Evolutionary conservation across 2,329 filamentous ascomycete species (phyloP).

Genomic region (Ophiocordyceps australis): DNA sequence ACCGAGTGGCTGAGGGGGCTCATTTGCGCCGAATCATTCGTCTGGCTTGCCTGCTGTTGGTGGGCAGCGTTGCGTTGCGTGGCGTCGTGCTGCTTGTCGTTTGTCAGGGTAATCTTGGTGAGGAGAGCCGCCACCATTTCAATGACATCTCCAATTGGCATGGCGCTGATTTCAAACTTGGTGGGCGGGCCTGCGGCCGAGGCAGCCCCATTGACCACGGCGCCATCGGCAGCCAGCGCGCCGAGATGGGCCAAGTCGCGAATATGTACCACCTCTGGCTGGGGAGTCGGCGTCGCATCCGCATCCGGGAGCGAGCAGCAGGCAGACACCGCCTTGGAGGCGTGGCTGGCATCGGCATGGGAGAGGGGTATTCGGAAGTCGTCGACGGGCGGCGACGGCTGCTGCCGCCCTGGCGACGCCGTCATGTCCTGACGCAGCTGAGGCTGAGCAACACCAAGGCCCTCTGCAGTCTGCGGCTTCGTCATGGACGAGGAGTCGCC

Average conservation of each 20-base stretch:
- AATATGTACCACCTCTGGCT: conserved; percentile 46
- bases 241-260: conserved; percentile 84
- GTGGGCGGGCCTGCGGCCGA: conserved; percentile 33
- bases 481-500: conserved; percentile 32
- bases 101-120: conserved; percentile 94
- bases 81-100: conserved; percentile 85
- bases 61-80: conserved; percentile 54
- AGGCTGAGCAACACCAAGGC: conserved; percentile 6
- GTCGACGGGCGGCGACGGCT: conserved; percentile 17
- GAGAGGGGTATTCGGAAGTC: conserved; percentile 14
- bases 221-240: conserved; percentile 64
- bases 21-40: conserved; percentile 34
- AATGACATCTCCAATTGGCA: conserved; percentile 95
- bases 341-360: background rate
- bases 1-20: conserved; percentile 46
- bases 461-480: conserved; percentile 16
- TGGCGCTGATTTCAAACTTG: conserved; percentile 87
- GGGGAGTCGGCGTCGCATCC: conserved; percentile 12
- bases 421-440: conserved; percentile 4
- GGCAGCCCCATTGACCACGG: conserved; percentile 48
- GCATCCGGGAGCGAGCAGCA: background rate
- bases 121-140: conserved; percentile 96
- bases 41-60: conserved; percentile 32
- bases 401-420: conserved; percentile 8
- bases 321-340: background rate